Evolutionary conservation across 202 grass and related monocot species (phyloP).

Genomic region (Carex sylvatica): DNA sequence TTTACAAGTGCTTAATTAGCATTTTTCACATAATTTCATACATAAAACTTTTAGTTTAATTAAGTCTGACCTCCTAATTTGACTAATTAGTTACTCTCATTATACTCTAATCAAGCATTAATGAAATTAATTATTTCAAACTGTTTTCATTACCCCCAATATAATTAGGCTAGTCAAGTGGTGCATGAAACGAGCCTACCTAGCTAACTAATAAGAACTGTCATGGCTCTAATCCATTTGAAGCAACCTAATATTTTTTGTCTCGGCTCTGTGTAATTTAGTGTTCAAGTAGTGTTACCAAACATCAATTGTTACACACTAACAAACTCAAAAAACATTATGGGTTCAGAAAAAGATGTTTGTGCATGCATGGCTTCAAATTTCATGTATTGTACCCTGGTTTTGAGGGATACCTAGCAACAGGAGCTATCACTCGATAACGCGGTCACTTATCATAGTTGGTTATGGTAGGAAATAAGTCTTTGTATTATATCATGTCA

Average conservation of each 20-base stretch:
- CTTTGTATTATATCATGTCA: conserved; percentile 8
- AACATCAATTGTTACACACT: conserved; percentile 23
- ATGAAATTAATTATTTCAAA: not conserved
- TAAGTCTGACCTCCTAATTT: not conserved
- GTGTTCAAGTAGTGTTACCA: conserved; percentile 13
- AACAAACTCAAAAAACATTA: conserved; percentile 4
- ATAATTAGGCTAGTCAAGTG: not conserved
- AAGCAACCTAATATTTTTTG: conserved; percentile 31
- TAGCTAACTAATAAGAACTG: not conserved
- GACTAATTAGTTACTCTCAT: not conserved
- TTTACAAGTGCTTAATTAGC: not conserved
- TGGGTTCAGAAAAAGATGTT: not conserved
- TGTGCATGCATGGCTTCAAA: not conserved
- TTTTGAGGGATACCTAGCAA: not conserved
- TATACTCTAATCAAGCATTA: not conserved
- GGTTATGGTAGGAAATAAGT: conserved; percentile 23
- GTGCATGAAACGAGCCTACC: not conserved
- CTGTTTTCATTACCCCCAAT: not conserved
- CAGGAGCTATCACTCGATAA: not conserved
- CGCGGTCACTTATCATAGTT: conserved; percentile 16
- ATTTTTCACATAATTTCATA: not conserved
- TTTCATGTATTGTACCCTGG: conserved; percentile 4
- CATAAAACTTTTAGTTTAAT: not conserved
- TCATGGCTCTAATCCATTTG: conserved; percentile 8
- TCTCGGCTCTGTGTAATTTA: not conserved